Percentiles rank a stretch among this genome's conserved stretches.
phyloP scores from a whole-genome alignment of 2,329 filamentous ascomycete species.

The Cladophialophora yegresii region DNA sequence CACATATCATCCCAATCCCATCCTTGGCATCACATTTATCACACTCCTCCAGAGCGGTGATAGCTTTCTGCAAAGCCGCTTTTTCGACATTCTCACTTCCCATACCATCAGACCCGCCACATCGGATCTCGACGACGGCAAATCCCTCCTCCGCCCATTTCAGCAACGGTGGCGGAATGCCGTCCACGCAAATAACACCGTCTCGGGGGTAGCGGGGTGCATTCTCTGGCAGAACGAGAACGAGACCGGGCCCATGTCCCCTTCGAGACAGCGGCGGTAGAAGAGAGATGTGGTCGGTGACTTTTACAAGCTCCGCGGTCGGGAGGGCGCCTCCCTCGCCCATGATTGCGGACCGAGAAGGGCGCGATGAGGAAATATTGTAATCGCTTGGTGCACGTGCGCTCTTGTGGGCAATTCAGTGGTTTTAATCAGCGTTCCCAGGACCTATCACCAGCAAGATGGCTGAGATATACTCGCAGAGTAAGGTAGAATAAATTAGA shows the following conservation, averaged over 20 bases:
- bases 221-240: slow-evolving; percentile 48
- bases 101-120: not conserved
- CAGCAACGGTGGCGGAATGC: slow-evolving; percentile 58
- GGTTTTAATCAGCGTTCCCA: not conserved
- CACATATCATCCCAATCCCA: slow-evolving; percentile 41
- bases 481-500: not conserved
- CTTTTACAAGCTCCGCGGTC: slow-evolving; percentile 18
- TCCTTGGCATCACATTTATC: slow-evolving; percentile 38
- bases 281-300: slow-evolving; percentile 34
- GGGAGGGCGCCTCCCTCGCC: slow-evolving; percentile 13
- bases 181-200: slow-evolving; percentile 40
- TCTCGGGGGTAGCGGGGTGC: slow-evolving; percentile 37
- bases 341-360: not conserved
- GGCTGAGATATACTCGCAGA: not conserved
- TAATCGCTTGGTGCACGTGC: not conserved
- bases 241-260: slow-evolving; percentile 52
- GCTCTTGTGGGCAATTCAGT: not conserved
- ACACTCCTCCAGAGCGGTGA: slow-evolving; percentile 34
- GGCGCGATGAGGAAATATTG: not conserved
- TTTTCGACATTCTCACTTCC: not conserved
- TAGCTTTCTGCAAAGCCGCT: slow-evolving; percentile 34
- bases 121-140: slow-evolving; percentile 58
- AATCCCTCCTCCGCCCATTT: slow-evolving; percentile 76
- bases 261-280: slow-evolving; percentile 54
- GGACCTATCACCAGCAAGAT: not conserved